These are phyloP conservation scores for Dictyostelium firmibasis DNA, from an alignment of 78 protist genomes.

Conservation along the genomic window DNA sequence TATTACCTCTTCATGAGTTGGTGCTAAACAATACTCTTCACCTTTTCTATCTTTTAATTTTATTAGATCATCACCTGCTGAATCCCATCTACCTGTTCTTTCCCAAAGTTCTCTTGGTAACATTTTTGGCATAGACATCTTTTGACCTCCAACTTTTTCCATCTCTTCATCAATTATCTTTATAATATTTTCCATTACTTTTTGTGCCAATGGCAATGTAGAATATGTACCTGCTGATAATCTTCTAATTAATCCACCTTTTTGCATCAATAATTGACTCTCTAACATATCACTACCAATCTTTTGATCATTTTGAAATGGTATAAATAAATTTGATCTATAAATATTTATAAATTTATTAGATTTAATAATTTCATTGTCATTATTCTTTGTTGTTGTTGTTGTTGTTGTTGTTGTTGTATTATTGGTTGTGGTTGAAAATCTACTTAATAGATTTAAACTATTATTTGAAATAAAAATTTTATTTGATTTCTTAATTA, in stretches of 20 bases:
- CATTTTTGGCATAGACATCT: conserved; percentile 70
- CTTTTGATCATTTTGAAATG: conserved; percentile 41
- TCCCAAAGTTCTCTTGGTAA: conserved; percentile 66
- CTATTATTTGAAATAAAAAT: not conserved
- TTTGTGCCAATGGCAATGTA: conserved; percentile 63
- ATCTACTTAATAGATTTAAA: not conserved
- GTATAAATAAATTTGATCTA: conserved; percentile 51
- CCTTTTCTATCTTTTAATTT: conserved; percentile 68
- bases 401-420: not conserved
- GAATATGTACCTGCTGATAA: conserved; percentile 56
- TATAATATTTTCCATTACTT: conserved; percentile 49
- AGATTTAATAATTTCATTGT: not conserved
- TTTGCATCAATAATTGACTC: conserved; percentile 70
- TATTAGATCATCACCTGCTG: conserved; percentile 52
- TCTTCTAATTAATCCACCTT: conserved; percentile 62
- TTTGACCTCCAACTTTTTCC: conserved; percentile 76
- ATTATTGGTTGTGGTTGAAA: not conserved
- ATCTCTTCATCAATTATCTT: conserved; percentile 74
- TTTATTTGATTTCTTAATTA: not conserved
- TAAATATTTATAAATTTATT: not conserved
- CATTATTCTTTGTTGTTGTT: not conserved
- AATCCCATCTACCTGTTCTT: conserved; percentile 76
- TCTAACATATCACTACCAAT: conserved; percentile 15
- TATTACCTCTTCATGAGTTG: conserved; percentile 90
- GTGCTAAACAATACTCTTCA: conserved; percentile 83